Evolutionary conservation across 2,329 filamentous ascomycete species (phyloP), one percentile per base, ranked within the genome.

Genomic region (Pseudocercospora fuligena): DNA sequence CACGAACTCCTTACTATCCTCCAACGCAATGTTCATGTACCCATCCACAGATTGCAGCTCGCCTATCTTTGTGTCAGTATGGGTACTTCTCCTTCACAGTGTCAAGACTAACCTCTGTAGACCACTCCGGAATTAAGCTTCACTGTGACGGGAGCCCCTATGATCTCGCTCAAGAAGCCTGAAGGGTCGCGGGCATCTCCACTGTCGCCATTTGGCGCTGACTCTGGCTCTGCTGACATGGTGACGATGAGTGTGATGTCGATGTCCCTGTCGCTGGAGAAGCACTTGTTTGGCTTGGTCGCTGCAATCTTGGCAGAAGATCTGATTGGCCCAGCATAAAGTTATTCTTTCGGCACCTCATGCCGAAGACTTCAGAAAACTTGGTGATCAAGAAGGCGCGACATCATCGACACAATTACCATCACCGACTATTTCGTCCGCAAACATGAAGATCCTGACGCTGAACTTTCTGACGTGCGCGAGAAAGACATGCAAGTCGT

Each of bases 21-120:
- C 95, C 31, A 99, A 87, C 12, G 95, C 94, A 78, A 99, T 97
- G 82, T 99, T 99, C 95, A 99, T 99, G 82, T 98, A 99, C 61
- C 95, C 95, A 80, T 99, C 95, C 59, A 99, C 94, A 0, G 94
- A 97, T 79, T 98, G 94, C 43, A 98, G 87, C 79, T 97, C 93
- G 73, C 95, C 94, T 97, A 69, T 6, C n/a, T 25, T 7, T 5
- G 29, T 1, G 46, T 68, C 36, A 69, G 57, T 47, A 65, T 27
- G 51, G 51, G 23, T n/a, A 9, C 31, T 14, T 43, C 9, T 40
- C 4, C 33, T 29, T 5, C 16, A 27, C 11, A 3, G 11, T 40
- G 19, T 33, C 11, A 56, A 46, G 12, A 60, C 72, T 46, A 75
- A 94, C 94, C 95, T 87, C 95, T 97, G 86, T 97, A 99, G 69